Evolutionary conservation across 2,329 filamentous ascomycete species (phyloP), one percentile per base, ranked within the genome.

Genomic region (Davidsoniella virescens): DNA sequence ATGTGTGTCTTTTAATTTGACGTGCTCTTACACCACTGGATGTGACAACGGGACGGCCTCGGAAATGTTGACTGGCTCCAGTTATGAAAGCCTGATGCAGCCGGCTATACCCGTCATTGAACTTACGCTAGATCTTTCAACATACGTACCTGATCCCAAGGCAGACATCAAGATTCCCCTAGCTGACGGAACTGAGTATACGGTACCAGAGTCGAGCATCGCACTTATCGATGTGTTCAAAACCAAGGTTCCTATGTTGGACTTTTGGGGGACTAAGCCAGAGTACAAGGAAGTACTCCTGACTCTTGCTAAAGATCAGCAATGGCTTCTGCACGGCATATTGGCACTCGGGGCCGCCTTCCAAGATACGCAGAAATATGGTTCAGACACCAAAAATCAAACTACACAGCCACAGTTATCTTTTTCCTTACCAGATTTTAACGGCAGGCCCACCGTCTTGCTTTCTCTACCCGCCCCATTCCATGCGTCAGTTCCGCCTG

Each of bases 1-100:
- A 52, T 78, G 75, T 56, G 45, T 60, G 9, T 56, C 62, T 2
- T 73, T 66, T 48, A 66, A 70, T 14, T 68, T 73, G 3, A 59
- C 63, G 7, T 76, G 73, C 59, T 65, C 65, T 51, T 76, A 72
- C 54, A 62, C 66, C 7, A 54, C 59, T 45, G 49, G 52, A 10
- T 49, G 54, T 14, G 56, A 54, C 23, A 59, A 41, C 56, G 61
- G 9, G 59, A 59, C 4, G 8, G 20, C 33, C 10, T 23, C 18
- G 52, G 55, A 5, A 5, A 40, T 16, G 18, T 9, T 8, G 37
- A 16, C 6, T 23, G 10, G 36, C n/a, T 38, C 12, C 29, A 33
- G 29, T 12, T 48, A 48, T 12, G 44, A 43, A 18, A 9, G 37
- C n/a, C 5, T 47, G 2, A 51, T 51, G 49, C 25, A 47, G 44